Evolutionary conservation across 108 stramenopile species (phyloP).

Genomic region (Pseudonitzschia pungens): DNA sequence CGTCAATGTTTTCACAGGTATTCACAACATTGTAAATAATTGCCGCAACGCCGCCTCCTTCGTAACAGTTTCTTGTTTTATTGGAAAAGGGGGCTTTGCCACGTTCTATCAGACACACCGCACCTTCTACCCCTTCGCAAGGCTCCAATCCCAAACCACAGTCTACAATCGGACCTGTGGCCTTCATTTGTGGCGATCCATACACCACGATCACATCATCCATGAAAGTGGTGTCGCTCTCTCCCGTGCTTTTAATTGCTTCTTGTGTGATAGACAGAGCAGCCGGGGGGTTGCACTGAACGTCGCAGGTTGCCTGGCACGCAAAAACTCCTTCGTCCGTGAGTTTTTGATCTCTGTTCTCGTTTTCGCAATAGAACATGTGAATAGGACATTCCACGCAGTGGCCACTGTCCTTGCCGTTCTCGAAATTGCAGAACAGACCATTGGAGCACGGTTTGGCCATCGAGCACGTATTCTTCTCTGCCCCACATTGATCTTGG

Average conservation of each 20-base stretch:
- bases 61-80: conserved; percentile 15
- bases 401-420: neutral
- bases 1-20: conserved; percentile 3
- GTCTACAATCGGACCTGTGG: conserved; percentile 5
- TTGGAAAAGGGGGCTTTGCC: conserved; percentile 1
- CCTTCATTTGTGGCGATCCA: neutral
- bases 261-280: neutral
- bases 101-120: conserved; percentile 2
- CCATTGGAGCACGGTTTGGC: neutral
- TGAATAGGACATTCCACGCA: neutral
- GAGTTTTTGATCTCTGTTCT: neutral
- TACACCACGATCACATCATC: neutral
- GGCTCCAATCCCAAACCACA: conserved; percentile 9
- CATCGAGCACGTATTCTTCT: neutral
- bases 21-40: conserved; percentile 8
- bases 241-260: neutral
- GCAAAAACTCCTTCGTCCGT: neutral
- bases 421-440: conserved; percentile 15
- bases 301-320: neutral
- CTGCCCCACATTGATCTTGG: neutral
- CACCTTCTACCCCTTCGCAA: conserved; percentile 8
- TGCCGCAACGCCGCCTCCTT: conserved; percentile 8
- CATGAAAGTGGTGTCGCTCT: neutral
- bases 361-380: neutral
- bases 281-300: neutral